Evolutionary conservation across 805 yeast species (phyloP), one percentile per base, ranked within the genome.

Genomic region (Candida orba): DNA sequence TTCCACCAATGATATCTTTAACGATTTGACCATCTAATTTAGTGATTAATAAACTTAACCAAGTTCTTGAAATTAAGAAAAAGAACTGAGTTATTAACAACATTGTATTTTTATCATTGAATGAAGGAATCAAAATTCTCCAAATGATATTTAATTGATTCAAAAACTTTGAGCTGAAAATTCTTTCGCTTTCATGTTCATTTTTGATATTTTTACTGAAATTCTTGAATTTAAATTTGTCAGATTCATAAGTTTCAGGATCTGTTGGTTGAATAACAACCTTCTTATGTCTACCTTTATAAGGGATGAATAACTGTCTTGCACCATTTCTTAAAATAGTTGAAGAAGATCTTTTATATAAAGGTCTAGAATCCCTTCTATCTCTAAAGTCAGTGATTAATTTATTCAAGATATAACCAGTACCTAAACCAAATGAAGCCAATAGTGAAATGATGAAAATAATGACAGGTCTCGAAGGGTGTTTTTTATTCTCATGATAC

Each of bases 11-110:
- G 57, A 90, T 76, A 62, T 89, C 91, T 60, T 85, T 82, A 37
- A 89, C 96, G 40, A 90, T 84, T 60, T 85, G 91, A 54, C 96
- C 97, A 62, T 90, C 98, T 40, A 90, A 69, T 58, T 83, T 82
- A 4, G 98, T 95, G 29, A 90, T 88, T 45, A 89, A 66, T 44
- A 90, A 70, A 25, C 93, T 83, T 47, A 90, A 71, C 84, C 90
- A 90, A 1, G 98, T 90, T 63, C 98, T 72, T 50, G 87, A 71
- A 20, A 87, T 68, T 34, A 90, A 70, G 52, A 88, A 84, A 47
- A 78, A 68, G 44, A 90, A 78, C 57, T 90, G 96, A 8, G 86
- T 69, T 3, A 76, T 61, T 36, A 90, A 65, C 38, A 86, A 65
- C 17, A 77, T 71, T 0, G 88, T 71, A 56, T 86, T 87, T 54